Percentiles rank a stretch among this genome's conserved stretches.
Conservation (phyloP, 108 stramenopile species). For the Seminavis robusta region DNA sequence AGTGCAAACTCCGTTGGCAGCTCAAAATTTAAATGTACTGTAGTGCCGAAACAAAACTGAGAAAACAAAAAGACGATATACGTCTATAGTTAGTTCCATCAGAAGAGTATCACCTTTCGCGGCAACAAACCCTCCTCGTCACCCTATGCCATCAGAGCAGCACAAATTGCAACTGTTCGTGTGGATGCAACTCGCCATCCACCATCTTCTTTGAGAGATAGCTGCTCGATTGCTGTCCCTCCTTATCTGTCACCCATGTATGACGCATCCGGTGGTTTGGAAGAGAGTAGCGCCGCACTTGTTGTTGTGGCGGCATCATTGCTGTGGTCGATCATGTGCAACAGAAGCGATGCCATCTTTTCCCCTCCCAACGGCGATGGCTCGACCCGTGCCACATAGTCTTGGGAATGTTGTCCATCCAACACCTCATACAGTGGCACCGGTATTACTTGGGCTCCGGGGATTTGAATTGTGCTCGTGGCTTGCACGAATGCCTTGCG, state of each 20-base stretch:
- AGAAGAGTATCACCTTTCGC: too few species aligned
- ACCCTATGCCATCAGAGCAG: too few species aligned
- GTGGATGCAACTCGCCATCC: too few species aligned
- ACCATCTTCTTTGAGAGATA: too few species aligned
- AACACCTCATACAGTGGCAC: slow-evolving; percentile 75
- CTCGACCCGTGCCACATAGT: slow-evolving; percentile 90
- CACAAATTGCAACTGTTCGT: too few species aligned
- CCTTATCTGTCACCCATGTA: slow-evolving; percentile 13
- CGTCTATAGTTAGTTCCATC: too few species aligned
- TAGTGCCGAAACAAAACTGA: too few species aligned
- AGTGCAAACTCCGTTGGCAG: too few species aligned
- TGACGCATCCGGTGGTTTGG: slow-evolving; percentile 3
- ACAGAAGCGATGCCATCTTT: slow-evolving; percentile 82
- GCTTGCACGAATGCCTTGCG: slow-evolving; percentile 70
- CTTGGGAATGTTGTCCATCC: slow-evolving; percentile 69
- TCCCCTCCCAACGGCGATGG: slow-evolving; percentile 77
- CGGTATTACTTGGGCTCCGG: slow-evolving; percentile 68
- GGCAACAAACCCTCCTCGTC: too few species aligned
- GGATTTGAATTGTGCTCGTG: slow-evolving; percentile 55
- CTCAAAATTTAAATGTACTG: too few species aligned
- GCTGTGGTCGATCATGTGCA: slow-evolving; percentile 41
- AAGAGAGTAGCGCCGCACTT: neutral
- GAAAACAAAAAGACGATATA: too few species aligned
- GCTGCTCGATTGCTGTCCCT: too few species aligned
- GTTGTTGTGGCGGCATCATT: neutral